Evolutionary conservation across 2,329 filamentous ascomycete species (phyloP).

Genomic region (Penicillium sp.): DNA sequence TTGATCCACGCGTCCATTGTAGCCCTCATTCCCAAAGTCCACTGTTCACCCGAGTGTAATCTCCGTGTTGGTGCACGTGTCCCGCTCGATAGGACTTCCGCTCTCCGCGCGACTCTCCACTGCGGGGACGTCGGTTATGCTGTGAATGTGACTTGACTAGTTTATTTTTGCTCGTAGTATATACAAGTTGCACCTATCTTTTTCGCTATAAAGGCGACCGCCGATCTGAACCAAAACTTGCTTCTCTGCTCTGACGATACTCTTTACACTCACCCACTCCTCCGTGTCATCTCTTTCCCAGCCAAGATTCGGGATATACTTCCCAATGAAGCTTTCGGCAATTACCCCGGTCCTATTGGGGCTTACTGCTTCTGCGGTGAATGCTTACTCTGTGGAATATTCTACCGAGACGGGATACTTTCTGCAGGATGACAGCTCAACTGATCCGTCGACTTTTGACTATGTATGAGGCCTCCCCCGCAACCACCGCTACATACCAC

Average conservation of each 20-base stretch:
- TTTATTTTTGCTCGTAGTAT: no score
- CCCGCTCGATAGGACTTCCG: conserved; percentile 17
- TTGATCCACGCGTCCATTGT: no score
- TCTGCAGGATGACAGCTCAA: conserved; percentile 52
- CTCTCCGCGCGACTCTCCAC: conserved; percentile 4
- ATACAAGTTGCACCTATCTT: no score
- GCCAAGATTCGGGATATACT: no score
- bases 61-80: conserved; percentile 19
- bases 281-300: no score
- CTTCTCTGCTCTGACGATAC: no score
- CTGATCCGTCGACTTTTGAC: conserved; percentile 51
- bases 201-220: no score
- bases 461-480: conserved; percentile 41
- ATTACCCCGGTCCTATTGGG: conserved; percentile 73
- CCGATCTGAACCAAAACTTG: conserved; percentile 14
- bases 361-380: conserved; percentile 76
- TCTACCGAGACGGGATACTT: conserved; percentile 54
- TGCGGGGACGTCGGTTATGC: conserved; percentile 2
- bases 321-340: conserved; percentile 65
- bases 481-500: not conserved
- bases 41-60: not conserved
- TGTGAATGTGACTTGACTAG: no score
- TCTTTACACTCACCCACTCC: no score
- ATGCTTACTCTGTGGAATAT: conserved; percentile 37
- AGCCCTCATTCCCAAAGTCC: no score